Conservation (phyloP, 163 green algal species). For the Coccomyxa subellipsoidea region DNA sequence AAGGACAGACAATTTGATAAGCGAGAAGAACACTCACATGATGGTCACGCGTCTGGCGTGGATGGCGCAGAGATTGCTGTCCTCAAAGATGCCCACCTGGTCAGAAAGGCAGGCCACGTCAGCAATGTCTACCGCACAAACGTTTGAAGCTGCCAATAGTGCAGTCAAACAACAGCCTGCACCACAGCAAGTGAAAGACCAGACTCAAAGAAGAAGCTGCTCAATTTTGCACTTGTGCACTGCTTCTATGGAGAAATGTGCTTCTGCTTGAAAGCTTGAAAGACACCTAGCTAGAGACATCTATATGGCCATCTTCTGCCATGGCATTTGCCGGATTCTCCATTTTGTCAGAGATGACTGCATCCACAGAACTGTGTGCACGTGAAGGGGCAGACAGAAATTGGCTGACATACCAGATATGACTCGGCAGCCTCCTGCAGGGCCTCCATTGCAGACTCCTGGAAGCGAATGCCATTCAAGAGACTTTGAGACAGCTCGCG, state of each 20-base stretch:
- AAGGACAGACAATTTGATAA: neutral
- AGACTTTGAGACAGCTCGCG: conserved; percentile 89
- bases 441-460: conserved; percentile 31
- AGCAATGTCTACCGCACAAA: no score
- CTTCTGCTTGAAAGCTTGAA: no score
- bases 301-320: no score
- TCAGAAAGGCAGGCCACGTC: neutral
- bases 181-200: no score
- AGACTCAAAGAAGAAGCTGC: no score
- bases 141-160: no score
- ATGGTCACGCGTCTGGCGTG: conserved; percentile 99
- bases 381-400: neutral
- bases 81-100: conserved; percentile 79
- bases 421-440: conserved; percentile 69
- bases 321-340: neutral
- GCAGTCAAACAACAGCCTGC: no score
- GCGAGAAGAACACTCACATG: conserved; percentile 58
- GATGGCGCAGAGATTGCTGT: conserved; percentile 91
- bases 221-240: no score
- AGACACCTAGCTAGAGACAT: no score
- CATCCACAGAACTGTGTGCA: no score
- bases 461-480: conserved; percentile 83
- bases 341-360: no score
- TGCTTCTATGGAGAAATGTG: no score
- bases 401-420: conserved; percentile 50